Base-by-base conservation (phyloP, 768 basidiomycete genomes). In the Jaapia argillacea region DNA sequence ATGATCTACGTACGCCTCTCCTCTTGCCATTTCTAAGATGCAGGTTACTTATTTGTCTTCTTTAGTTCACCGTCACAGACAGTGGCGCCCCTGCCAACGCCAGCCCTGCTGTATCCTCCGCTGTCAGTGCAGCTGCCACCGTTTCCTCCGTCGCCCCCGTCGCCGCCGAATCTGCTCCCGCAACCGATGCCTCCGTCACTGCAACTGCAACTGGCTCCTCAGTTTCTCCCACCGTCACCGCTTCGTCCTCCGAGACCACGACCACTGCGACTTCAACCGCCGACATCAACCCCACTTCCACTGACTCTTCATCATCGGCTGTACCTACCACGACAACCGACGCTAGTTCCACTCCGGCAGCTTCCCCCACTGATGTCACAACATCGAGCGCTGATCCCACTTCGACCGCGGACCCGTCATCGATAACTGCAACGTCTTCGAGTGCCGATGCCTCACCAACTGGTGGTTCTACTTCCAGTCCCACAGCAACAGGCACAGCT, bases 1-100 rank as follows among this genome's bases (percentile, higher is more conserved):
- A 50, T 51, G 1, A 60, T 69, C 41, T 71, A 71, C 33, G 60
- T 64, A 45, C 61, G 65, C 16, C 31, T 10, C 31, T 10, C 31
- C 31, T 16, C 31, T 10, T 10, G 16, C 10, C 31, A 33, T 33
- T 16, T 33, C 31, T 16, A 16, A 33, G 16, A 33, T 10, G 10
- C 16, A 16, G 16, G 10, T 10, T 33, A 16, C 10, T 33, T 33
- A 10, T 16, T 33, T 16, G 31, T 33, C 31, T 33, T 33, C n/a
- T 33, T 16, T 16, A 33, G 31, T 33, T 33, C 31, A 10, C 31
- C 10, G 31, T 33, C 10, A 33, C 31, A 10, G 31, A 33, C 10
- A 16, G 16, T 16, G 31, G 31, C 31, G 31, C 16, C 31, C 10
- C 31, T 10, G 31, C 31, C 16, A 16, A 16, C 31, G 16, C 10